Base-by-base conservation (phyloP, 768 basidiomycete genomes). In the Fomitopsis serialis region DNA sequence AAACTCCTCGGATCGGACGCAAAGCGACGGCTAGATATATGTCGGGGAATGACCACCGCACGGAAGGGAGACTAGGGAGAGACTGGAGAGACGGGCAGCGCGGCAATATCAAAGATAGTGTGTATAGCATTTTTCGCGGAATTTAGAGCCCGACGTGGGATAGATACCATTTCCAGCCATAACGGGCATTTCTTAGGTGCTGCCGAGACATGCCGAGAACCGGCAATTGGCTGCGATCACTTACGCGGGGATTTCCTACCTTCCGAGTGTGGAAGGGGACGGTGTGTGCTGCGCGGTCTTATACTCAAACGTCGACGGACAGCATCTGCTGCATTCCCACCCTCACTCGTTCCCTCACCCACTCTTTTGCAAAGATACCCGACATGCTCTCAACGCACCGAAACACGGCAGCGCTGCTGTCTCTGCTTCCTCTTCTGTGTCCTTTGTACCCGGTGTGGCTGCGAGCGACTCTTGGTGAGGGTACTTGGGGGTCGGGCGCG, bases 401-500 rank as follows among this genome's bases (percentile, higher is more conserved):
- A 24, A 23, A 23, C 44, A 23, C 27, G 22, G 44, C 44, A 21
- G 36, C 48, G 48, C 34, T 49, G 50, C 19, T 23, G 50, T 25
- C 42, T 34, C 13, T 34, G 25, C 50, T 42, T 36, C 40, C 32
- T 15, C 25, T 44, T 8, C 34, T 36, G 40, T 40, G 23, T 15
- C 29, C 17, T 29, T 50, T 21, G 32, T 50, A 6, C 40, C 51
- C n/a, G 54, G 50, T n/a, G 49, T 56, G 15, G 50, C 54, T 34
- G 63, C 61, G 15, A 61, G 64, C 25, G 54, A 55, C 9, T 55
- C 54, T 27, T 66, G 61, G 64, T 56, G 36, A 22, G 64, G 54
- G n/a, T 24, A 29, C 32, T 11, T 44, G 35, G 23, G 29, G 25
- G 19, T 42, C 25, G 24, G 29, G 15, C 35, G 35, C 23, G 22